Evolutionary conservation across 805 yeast species (phyloP), one percentile per base, ranked within the genome.

Genomic region (Yarrowia yakushimensis): DNA sequence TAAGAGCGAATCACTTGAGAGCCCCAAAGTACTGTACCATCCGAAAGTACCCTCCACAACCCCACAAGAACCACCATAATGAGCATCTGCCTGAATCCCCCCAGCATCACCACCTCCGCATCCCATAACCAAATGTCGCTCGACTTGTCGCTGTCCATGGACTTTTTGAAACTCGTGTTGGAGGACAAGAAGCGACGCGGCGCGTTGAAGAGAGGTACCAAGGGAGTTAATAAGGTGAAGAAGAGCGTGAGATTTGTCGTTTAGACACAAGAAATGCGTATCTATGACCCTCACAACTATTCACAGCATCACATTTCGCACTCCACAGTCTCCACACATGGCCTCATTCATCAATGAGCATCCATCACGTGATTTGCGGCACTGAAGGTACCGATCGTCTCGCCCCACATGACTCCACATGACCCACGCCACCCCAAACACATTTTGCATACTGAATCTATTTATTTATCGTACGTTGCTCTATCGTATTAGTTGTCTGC

Each of bases 121-220:
- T 22, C 59, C 13, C 36, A 33, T 43, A 22, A 34, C 31, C 30
- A 33, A 11, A 31, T 25, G 5, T 34, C 59, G 8, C 42, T 52
- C 20, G 59, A 52, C 43, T 2, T 34, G 34, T 34, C 59, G 22
- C 59, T 52, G 15, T 48, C 57, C 7, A 31, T 48, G 59, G 59
- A 52, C 31, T 52, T 52, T 52, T 22, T 52, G 17, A 52, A 52
- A n/a, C 57, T 48, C n/a, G 20, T 31, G 13, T 8, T 48, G 41
- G 57, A 31, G 22, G 57, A 48, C n/a, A 48, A 48, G 22, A 45
- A 45, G 17, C 41, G 57, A 33, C 57, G 57, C 10, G 30, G 57
- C 31, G 57, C 23, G 30, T 48, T 48, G 43, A 52, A 52, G 33
- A 25, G 31, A 9, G 46, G 25, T 7, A 17, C 46, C 50, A 36